Percentiles rank a stretch among this genome's conserved stretches.
Evolutionary conservation across 192 early-diverging fungal genomes (phyloP).

Genomic region (Kickxella alabastrina): DNA sequence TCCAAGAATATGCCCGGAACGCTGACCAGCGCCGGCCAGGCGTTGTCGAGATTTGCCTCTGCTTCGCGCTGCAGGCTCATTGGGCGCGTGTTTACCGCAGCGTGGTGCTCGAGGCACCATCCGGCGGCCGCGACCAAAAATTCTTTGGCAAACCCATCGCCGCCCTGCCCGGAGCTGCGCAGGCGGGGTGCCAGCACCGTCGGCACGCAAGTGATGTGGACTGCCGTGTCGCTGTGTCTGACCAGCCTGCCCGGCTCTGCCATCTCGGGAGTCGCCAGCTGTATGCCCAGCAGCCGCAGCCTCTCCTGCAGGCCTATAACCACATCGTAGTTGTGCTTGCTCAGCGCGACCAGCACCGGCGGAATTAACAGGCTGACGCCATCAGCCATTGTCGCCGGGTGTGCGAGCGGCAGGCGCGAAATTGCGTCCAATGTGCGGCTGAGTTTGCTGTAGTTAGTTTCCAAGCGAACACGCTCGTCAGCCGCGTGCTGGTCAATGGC

Average conservation of each 20-base stretch:
- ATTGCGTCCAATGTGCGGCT: conserved; percentile 7
- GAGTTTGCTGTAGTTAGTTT: conserved; percentile 15
- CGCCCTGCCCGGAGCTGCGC: not conserved
- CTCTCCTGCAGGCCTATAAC: not conserved
- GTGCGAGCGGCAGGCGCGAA: not conserved
- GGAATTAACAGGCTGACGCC: conserved; percentile 40
- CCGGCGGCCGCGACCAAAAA: conserved; percentile 18
- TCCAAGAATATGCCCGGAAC: conserved; percentile 24
- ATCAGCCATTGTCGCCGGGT: conserved; percentile 10
- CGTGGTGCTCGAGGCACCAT: conserved; percentile 7
- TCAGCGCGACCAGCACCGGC: conserved; percentile 13
- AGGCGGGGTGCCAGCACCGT: conserved; percentile 33
- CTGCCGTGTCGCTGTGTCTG: not conserved
- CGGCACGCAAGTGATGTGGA: conserved; percentile 21
- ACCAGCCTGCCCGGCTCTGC: not conserved
- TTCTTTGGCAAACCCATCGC: conserved; percentile 16
- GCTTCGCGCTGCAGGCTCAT: not conserved
- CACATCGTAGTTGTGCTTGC: conserved; percentile 8
- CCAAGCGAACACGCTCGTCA: conserved; percentile 46
- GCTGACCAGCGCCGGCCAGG: conserved; percentile 33
- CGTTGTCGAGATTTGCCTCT: not conserved
- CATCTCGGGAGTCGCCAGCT: not conserved
- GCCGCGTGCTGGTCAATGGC: conserved; percentile 53
- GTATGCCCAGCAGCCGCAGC: conserved; percentile 26
- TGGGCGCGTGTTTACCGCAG: not conserved